Conservation (phyloP, 140 eudicot genomes). For the Erigeron philadelphicus region DNA sequence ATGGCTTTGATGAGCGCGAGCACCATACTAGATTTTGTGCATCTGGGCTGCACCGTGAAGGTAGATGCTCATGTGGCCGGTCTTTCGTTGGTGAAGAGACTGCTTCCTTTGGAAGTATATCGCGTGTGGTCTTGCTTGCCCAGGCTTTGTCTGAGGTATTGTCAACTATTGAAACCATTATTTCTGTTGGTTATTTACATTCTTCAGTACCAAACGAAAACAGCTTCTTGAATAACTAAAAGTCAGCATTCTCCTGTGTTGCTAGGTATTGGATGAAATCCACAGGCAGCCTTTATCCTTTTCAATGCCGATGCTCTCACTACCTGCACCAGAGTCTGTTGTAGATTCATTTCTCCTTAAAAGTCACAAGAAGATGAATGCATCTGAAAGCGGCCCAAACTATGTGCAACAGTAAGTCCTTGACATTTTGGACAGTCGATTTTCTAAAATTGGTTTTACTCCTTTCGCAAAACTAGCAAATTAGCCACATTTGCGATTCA, state of each 20-base stretch:
- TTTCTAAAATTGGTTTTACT: neutral
- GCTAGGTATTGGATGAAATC: constrained; percentile 81
- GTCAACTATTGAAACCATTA: neutral
- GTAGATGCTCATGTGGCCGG: constrained; percentile 66
- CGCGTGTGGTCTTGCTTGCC: constrained; percentile 69
- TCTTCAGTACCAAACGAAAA: constrained; percentile 1
- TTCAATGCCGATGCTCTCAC: constrained; percentile 55
- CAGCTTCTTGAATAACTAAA: neutral
- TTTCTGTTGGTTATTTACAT: neutral
- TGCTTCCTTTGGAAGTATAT: constrained; percentile 53
- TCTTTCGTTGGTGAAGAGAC: constrained; percentile 51
- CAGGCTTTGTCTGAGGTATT: constrained; percentile 86
- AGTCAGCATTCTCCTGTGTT: constrained; percentile 4
- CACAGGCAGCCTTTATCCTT: constrained; percentile 66
- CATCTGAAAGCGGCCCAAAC: constrained; percentile 36
- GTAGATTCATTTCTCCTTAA: constrained; percentile 71
- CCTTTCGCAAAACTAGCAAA: neutral
- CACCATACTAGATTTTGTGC: constrained; percentile 42
- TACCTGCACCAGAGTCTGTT: constrained; percentile 76
- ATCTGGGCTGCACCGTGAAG: constrained; percentile 58
- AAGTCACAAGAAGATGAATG: constrained; percentile 46
- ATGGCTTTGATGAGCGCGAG: constrained; percentile 38
- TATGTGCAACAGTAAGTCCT: constrained; percentile 75
- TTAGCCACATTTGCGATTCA: constrained; percentile 4
- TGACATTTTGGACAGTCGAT: neutral